phyloP scores from a whole-genome alignment of 2,329 filamentous ascomycete genomes.

The Paecilomyces sp. region DNA sequence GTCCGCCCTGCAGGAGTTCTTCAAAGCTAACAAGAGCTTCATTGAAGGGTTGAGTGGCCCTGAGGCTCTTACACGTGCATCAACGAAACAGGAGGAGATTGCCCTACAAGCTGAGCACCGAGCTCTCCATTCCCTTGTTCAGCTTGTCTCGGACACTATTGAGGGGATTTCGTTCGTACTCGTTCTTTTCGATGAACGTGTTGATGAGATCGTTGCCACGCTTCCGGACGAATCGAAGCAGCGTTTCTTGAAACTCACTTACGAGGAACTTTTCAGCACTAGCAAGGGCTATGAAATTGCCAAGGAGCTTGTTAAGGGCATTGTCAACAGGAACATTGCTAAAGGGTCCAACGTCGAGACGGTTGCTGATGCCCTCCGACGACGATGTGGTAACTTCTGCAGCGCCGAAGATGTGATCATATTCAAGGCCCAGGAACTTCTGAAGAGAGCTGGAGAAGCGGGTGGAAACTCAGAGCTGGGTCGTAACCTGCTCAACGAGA shows the following conservation, averaged over 20 bases:
- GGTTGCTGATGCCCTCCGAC: slow-evolving; percentile 84
- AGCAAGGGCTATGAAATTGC: slow-evolving; percentile 77
- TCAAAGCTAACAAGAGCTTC: slow-evolving; percentile 78
- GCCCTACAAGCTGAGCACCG: slow-evolving; percentile 91
- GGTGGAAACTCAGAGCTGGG: slow-evolving; percentile 67
- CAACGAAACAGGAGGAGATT: slow-evolving; percentile 82
- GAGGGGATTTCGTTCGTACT: slow-evolving; percentile 95
- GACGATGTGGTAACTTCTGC: slow-evolving; percentile 94
- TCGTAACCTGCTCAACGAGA: slow-evolving; percentile 77
- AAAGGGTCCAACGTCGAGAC: slow-evolving; percentile 97
- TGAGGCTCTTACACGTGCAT: slow-evolving; percentile 69
- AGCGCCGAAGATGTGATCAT: slow-evolving; percentile 95
- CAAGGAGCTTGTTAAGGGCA: slow-evolving; percentile 91
- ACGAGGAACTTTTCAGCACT: slow-evolving; percentile 78
- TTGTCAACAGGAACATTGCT: slow-evolving; percentile 95
- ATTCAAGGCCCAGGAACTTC: slow-evolving; percentile 94
- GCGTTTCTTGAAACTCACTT: slow-evolving; percentile 70
- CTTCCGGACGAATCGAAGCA: slow-evolving; percentile 64
- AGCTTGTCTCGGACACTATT: slow-evolving; percentile 81
- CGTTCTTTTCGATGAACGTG: slow-evolving; percentile 87
- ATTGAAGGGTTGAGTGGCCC: slow-evolving; percentile 94
- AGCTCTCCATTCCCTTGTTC: slow-evolving; percentile 76
- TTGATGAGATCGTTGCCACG: slow-evolving; percentile 76
- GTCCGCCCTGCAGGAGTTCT: slow-evolving; percentile 70
- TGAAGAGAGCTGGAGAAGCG: slow-evolving; percentile 80